These are phyloP conservation scores for Teunomyces funiuensis DNA, from an alignment of 805 yeast genomes.

Conservation along the genomic window DNA sequence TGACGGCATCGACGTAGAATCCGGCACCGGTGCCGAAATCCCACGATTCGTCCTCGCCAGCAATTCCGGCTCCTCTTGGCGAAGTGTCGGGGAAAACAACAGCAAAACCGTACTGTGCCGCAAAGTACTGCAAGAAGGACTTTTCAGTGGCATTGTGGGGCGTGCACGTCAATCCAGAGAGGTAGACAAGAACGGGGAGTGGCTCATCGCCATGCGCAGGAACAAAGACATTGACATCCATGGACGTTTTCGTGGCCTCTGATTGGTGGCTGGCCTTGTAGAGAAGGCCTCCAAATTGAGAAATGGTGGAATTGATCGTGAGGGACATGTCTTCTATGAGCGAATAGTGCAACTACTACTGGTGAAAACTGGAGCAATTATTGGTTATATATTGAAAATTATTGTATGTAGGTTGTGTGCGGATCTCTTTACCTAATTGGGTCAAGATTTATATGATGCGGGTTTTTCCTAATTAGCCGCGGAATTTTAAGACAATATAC, in stretches of 20 bases:
- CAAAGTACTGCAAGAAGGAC: slow-evolving; percentile 82
- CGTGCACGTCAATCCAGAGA: slow-evolving; percentile 90
- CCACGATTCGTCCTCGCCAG: slow-evolving; percentile 81
- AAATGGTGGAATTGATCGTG: slow-evolving; percentile 51
- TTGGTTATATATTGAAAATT: too few relatives aligned
- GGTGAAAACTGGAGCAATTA: too few relatives aligned
- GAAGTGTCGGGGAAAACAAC: slow-evolving; percentile 95
- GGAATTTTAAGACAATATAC: too few relatives aligned
- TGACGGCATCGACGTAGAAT: slow-evolving; percentile 83
- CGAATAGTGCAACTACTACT: too few relatives aligned
- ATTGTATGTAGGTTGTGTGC: background rate
- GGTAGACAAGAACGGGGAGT: slow-evolving; percentile 74
- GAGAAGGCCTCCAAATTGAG: slow-evolving; percentile 72
- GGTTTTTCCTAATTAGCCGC: too few relatives aligned
- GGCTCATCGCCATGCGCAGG: slow-evolving; percentile 52
- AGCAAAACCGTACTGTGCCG: slow-evolving; percentile 80
- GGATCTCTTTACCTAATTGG: background rate
- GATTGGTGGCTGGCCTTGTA: slow-evolving; percentile 78
- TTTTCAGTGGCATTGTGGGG: slow-evolving; percentile 93
- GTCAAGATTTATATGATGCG: too few relatives aligned
- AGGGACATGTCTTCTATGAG: slow-evolving; percentile 45
- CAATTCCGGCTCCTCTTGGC: slow-evolving; percentile 78
- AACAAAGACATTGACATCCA: slow-evolving; percentile 82
- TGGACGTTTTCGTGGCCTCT: slow-evolving; percentile 57
- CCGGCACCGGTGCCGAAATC: slow-evolving; percentile 97